A percentile compares a stretch with the other conserved stretches of the same genome.
Conservation (phyloP, 1,284 basidiomycete species). For the Mycosarcoma mackinlayi region DNA sequence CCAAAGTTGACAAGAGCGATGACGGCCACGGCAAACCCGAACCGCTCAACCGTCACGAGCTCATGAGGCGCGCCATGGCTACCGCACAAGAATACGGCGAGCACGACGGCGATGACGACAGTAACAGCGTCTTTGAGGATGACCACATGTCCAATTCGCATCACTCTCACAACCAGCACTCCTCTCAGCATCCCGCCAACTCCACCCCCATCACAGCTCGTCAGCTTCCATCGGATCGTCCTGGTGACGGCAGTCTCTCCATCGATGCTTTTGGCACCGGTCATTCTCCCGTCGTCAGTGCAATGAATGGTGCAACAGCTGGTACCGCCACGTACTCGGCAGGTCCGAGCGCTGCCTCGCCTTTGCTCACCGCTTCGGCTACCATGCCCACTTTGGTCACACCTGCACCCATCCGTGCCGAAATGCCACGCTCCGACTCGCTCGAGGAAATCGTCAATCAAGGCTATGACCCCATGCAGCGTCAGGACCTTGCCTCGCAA, state of each 20-base stretch:
- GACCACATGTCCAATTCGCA: slow-evolving; percentile 40
- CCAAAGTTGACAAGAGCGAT: slow-evolving; percentile 40
- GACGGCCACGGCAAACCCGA: slow-evolving; percentile 44
- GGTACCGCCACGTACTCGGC: not conserved
- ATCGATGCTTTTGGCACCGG: slow-evolving; percentile 46
- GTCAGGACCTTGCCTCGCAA: slow-evolving; percentile 9
- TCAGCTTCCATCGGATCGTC: slow-evolving; percentile 30
- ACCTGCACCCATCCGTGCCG: slow-evolving; percentile 42
- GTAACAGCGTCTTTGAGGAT: slow-evolving; percentile 37
- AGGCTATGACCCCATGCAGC: slow-evolving; percentile 20
- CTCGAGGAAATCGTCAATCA: slow-evolving; percentile 49
- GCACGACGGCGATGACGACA: slow-evolving; percentile 25
- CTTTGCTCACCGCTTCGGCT: slow-evolving; percentile 27
- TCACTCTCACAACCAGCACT: slow-evolving; percentile 27
- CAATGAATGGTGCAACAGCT: slow-evolving; percentile 5
- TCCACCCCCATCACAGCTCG: slow-evolving; percentile 36
- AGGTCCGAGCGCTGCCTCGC: slow-evolving; percentile 9
- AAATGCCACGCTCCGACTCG: slow-evolving; percentile 40
- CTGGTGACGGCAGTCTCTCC: slow-evolving; percentile 56
- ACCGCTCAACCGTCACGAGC: slow-evolving; percentile 56
- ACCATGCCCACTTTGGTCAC: slow-evolving; percentile 48
- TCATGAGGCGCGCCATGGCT: slow-evolving; percentile 64
- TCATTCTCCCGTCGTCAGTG: slow-evolving; percentile 11
- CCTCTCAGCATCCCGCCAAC: slow-evolving; percentile 7
- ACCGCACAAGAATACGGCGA: slow-evolving; percentile 39